Conservation (phyloP, 2,329 filamentous ascomycete genomes). For the Verticillium klebahnii region DNA sequence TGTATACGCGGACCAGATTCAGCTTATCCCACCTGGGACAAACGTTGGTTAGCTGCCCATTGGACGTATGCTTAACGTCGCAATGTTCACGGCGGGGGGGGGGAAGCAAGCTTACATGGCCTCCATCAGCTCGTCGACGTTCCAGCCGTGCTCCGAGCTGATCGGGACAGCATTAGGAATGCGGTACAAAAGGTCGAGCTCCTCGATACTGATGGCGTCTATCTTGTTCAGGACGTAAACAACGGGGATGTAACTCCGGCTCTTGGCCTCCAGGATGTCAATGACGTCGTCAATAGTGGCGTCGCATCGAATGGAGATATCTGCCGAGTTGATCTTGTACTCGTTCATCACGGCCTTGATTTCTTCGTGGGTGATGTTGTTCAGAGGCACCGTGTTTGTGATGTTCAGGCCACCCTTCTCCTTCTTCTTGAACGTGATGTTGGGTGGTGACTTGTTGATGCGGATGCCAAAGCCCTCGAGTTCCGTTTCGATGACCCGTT, state of each 20-base stretch:
- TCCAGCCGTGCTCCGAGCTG: constrained; percentile 97
- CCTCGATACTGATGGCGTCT: constrained; percentile 95
- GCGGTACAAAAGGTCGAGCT: constrained; percentile 90
- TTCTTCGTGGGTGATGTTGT: constrained; percentile 91
- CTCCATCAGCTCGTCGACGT: constrained; percentile 93
- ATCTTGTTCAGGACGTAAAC: constrained; percentile 99
- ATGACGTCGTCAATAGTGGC: constrained; percentile 97
- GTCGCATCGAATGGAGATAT: constrained; percentile 96
- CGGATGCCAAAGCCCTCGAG: constrained; percentile 96
- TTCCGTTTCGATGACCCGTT: constrained; percentile 90
- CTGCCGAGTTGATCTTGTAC: constrained; percentile 93
- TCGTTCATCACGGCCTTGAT: constrained; percentile 98
- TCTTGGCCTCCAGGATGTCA: constrained; percentile 90
- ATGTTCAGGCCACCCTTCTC: constrained; percentile 97
- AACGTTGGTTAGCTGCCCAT: not conserved
- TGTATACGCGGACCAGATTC: constrained; percentile 87
- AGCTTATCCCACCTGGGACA: constrained; percentile 80
- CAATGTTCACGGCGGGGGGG: constrained; percentile 7
- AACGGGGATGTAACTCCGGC: constrained; percentile 95
- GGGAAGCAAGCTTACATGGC: constrained; percentile 58
- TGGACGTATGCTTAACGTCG: not conserved
- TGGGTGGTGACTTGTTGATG: constrained; percentile 95
- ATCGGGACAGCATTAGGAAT: constrained; percentile 97
- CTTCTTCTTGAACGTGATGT: constrained; percentile 99
- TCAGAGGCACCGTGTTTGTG: constrained; percentile 87